These are phyloP conservation scores for Paramecium tetraurelia DNA, from an alignment of 73 alveolate species.

Conservation along the genomic window DNA sequence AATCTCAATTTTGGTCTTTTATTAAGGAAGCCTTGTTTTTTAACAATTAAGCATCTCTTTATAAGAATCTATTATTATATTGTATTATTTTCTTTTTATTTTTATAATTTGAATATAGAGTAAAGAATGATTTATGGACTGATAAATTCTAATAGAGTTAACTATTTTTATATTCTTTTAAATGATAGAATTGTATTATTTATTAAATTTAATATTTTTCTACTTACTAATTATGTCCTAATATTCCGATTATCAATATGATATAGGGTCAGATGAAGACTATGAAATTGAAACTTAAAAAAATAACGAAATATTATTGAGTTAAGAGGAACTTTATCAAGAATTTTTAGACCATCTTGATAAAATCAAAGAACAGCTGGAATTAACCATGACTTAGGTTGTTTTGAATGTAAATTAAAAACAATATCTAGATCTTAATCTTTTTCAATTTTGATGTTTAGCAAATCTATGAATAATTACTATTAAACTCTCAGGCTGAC, in stretches of 20 bases:
- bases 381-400: background rate
- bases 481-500: background rate
- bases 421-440: background rate
- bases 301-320: background rate
- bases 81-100: no score
- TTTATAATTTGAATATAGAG: no score
- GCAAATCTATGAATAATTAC: background rate
- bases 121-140: no score
- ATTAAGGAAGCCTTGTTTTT: no score
- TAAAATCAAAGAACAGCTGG: background rate
- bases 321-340: background rate
- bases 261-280: background rate
- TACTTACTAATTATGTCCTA: background rate
- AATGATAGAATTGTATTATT: background rate
- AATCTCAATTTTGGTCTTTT: no score
- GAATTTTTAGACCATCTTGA: background rate
- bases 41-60: no score
- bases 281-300: background rate
- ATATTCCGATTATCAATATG: background rate
- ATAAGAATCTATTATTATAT: no score
- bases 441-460: background rate
- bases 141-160: no score
- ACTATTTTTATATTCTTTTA: no score
- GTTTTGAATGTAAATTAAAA: background rate
- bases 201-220: background rate